Evolutionary conservation across 495 filamentous ascomycete species (phyloP).

Genomic region (Arthonia radiata): DNA sequence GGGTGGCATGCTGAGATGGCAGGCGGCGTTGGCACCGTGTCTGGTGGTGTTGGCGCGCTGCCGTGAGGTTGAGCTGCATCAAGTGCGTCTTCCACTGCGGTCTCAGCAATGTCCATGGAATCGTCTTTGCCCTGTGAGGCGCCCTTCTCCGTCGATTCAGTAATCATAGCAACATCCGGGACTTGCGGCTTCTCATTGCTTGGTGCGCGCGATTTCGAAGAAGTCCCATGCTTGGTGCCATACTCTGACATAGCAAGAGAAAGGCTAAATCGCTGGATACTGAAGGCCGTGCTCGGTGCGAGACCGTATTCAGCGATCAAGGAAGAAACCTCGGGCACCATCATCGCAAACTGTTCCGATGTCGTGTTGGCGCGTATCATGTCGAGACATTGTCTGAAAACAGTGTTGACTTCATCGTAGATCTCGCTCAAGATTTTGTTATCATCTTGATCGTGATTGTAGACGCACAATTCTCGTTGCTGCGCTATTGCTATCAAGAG

Average conservation of each 20-base stretch:
- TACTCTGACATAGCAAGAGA: conserved; percentile 23
- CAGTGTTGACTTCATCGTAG: conserved; percentile 67
- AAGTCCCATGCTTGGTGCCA: conserved; percentile 9
- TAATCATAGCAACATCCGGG: conserved; percentile 9
- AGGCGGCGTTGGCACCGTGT: conserved; percentile 4
- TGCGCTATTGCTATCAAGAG: conserved; percentile 76
- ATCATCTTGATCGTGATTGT: conserved; percentile 34
- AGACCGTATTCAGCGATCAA: conserved; percentile 62
- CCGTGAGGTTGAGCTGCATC: too few species aligned
- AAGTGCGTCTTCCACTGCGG: background rate
- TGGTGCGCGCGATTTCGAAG: too few species aligned
- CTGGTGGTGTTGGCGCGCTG: too few species aligned
- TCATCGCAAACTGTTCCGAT: conserved; percentile 50
- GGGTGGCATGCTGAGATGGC: conserved; percentile 30
- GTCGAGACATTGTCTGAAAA: conserved; percentile 72
- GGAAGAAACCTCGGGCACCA: conserved; percentile 48
- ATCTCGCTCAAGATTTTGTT: conserved; percentile 65
- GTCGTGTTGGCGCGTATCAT: conserved; percentile 57
- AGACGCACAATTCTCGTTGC: conserved; percentile 58
- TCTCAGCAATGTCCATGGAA: conserved; percentile 1
- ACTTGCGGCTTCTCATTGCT: too few species aligned
- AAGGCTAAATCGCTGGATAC: conserved; percentile 54
- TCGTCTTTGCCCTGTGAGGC: conserved; percentile 18
- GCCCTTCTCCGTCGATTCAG: conserved; percentile 10
- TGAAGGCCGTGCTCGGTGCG: conserved; percentile 63